Evolutionary conservation across 352 stramenopile genomes (phyloP), one percentile per base, ranked within the genome.

Genomic region (Globisporangium nunn): DNA sequence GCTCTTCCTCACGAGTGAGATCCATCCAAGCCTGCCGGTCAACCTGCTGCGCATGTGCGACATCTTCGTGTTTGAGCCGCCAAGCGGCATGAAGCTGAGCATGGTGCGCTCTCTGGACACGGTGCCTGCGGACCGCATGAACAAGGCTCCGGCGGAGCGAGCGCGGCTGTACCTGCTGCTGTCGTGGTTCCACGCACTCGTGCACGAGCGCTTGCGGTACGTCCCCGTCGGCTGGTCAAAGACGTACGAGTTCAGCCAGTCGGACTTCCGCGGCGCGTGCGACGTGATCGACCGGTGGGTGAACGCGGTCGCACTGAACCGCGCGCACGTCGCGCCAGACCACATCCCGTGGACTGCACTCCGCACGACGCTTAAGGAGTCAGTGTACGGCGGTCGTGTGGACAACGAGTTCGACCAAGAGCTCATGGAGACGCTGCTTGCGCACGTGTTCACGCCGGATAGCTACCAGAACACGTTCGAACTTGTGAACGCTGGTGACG

Each of bases 231-330:
- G 97, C 15, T 99, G 97, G 97, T 98, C 90, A 18, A 98, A 99
- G 63, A 81, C 77, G 15, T 99, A 99, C 71, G 97, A 99, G 62
- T 99, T 99, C 69, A 98, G 91, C 48, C 97, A 99, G 70, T 96
- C 96, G 5, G 98, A 99, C 76, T 97, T 98, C 50, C 81, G 81
- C 53, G 97, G 97, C 58, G 95, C 96, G 8, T 90, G 98, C 50
- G 93, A 99, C 72, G 96, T 98, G 14, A 97, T 99, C 64, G 98
- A 99, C 66, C 80, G 93, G 37, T 98, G 98, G 82, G 78, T 99
- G 5, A 91, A 98, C 71, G 81, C 86, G 2, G 81, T 93, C 17
- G 81, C 78, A 2, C 59, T 68, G 23, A 81, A 87, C 43, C 93
- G 91, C 31, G 87, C 75, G 48, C 80, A 98, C 59, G 70, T 99